These are phyloP conservation scores for Phytophthora agathidicida DNA, from an alignment of 352 stramenopile species.

Conservation along the genomic window DNA sequence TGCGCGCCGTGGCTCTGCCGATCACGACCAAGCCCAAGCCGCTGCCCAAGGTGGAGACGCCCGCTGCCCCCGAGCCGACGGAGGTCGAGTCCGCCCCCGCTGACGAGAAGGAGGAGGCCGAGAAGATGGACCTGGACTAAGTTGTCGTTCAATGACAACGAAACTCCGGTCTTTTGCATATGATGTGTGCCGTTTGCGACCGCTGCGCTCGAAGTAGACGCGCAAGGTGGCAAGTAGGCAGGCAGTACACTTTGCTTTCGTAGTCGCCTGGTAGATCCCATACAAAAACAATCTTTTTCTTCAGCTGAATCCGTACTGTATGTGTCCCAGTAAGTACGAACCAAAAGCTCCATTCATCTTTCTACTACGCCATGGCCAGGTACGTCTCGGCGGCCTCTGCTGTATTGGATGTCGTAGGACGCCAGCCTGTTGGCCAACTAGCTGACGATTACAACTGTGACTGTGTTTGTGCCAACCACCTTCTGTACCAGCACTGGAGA, in stretches of 20 bases:
- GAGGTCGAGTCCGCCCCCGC: conserved; percentile 41
- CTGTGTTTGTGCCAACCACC: conserved; percentile 5
- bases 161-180: conserved; percentile 32
- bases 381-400: conserved; percentile 5
- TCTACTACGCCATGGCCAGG: conserved; percentile 29
- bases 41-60: conserved; percentile 77
- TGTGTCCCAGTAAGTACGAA: conserved; percentile 16
- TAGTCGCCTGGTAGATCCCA: conserved; percentile 30
- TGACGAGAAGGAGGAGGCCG: conserved; percentile 51
- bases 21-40: conserved; percentile 98
- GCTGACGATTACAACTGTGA: conserved; percentile 9
- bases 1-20: conserved; percentile 90
- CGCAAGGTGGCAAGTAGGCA: conserved; percentile 23
- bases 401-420: background rate
- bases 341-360: conserved; percentile 35
- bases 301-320: background rate
- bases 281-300: conserved; percentile 29
- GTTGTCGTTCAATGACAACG: conserved; percentile 3
- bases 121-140: conserved; percentile 92
- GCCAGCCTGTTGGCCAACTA: background rate
- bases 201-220: conserved; percentile 31
- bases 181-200: conserved; percentile 25
- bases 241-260: conserved; percentile 17
- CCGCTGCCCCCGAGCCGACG: conserved; percentile 44
- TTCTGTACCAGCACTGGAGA: conserved; percentile 32